Conservation (phyloP, 2,329 filamentous ascomycete species). For the Verticillium klebahnii region DNA sequence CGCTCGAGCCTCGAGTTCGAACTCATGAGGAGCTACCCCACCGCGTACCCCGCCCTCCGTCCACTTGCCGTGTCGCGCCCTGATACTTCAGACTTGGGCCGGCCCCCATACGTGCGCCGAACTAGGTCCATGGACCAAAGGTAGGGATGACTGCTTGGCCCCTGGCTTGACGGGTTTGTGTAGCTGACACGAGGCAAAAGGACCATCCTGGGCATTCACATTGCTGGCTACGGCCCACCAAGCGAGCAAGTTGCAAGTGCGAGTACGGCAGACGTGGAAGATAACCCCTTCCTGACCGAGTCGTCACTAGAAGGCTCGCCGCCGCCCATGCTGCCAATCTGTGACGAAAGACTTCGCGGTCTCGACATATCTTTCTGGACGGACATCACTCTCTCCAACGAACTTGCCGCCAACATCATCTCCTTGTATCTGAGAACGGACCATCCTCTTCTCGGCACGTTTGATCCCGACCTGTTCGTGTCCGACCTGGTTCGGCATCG, state of each 20-base stretch:
- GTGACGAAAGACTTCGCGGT: constrained; percentile 21
- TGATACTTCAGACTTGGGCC: background rate
- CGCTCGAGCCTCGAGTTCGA: constrained; percentile 14
- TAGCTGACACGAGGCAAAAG: background rate
- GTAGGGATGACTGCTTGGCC: background rate
- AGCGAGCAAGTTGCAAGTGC: background rate
- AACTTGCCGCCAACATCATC: constrained; percentile 25
- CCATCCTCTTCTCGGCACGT: constrained; percentile 30
- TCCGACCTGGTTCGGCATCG: constrained; percentile 20
- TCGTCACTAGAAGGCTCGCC: background rate
- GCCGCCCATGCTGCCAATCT: constrained; percentile 8
- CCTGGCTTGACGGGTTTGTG: background rate
- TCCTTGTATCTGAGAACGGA: constrained; percentile 32
- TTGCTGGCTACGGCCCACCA: background rate
- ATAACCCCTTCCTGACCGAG: background rate
- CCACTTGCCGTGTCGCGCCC: constrained; percentile 5
- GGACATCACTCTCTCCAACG: constrained; percentile 20
- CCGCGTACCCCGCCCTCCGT: constrained; percentile 14
- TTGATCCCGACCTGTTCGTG: constrained; percentile 28
- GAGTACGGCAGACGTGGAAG: background rate
- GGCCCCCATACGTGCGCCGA: background rate
- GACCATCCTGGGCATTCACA: background rate
- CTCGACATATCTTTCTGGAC: constrained; percentile 30
- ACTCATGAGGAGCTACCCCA: constrained; percentile 18
- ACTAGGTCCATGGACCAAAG: background rate